Percentiles rank a stretch among this genome's conserved stretches.
Evolutionary conservation across 179 eudicot genomes (phyloP).

Genomic region (Silene noctiflora): DNA sequence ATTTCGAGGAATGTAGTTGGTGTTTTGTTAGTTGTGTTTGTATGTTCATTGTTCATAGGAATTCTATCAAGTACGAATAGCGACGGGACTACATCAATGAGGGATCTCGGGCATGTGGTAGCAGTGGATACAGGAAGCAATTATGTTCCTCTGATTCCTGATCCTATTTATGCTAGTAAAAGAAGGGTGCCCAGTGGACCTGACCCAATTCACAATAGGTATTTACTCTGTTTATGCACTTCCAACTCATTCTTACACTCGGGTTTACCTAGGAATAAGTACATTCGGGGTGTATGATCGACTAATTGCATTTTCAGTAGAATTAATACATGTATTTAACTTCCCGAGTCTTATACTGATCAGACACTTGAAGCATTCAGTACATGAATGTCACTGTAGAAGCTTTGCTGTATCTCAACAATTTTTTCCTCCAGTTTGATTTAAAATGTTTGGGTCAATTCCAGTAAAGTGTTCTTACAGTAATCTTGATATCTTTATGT

Average conservation of each 20-base stretch:
- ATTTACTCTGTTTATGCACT: neutral
- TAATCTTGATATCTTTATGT: no score
- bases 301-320: neutral
- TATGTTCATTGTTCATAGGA: conserved; percentile 41
- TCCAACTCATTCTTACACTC: neutral
- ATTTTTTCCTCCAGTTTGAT: no score
- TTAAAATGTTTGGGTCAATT: no score
- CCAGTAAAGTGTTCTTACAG: no score
- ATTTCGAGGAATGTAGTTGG: conserved; percentile 36
- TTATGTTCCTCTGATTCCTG: conserved; percentile 21
- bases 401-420: no score
- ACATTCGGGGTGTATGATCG: neutral
- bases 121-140: conserved; percentile 25
- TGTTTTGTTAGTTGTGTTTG: conserved; percentile 39
- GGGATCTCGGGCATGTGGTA: conserved; percentile 32
- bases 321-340: neutral
- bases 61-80: conserved; percentile 21
- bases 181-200: conserved; percentile 86
- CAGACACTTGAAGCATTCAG: neutral
- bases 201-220: conserved; percentile 95
- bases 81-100: conserved; percentile 19
- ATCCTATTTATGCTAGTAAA: conserved; percentile 54
- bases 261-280: neutral
- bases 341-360: neutral
- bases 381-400: no score